Evolutionary conservation across 2,329 filamentous ascomycete genomes (phyloP), one percentile per base, ranked within the genome.

Genomic region (Anisogramma anomala): DNA sequence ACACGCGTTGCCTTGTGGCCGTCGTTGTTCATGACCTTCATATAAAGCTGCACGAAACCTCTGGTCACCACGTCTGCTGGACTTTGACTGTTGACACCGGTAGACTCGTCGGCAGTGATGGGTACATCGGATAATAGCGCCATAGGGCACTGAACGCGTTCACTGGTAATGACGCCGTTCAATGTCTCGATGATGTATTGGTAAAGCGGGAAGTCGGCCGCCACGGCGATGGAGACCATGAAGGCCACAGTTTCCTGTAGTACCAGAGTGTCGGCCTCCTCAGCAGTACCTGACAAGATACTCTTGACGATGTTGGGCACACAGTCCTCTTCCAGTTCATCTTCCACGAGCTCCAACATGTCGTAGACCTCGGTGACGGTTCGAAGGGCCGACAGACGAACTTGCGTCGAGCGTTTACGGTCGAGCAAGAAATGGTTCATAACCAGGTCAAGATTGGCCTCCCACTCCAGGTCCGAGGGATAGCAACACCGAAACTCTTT

Each of bases 21-120:
- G 40, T 83, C 77, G 22, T 63, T 65, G 49, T 79, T 78, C 63
- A 93, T 75, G 10, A 77, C 76, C 38, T 77, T 72, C 49, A 88
- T 73, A 57, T 94, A 94, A 38, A 93, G 78, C 47, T 73, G 75
- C 31, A 86, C 77, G 43, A 85, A 77, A 2, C 80, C 82, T 42
- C 71, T 74, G 0, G 79, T 72, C 33, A 84, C 79, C 31, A 88
- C 75, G 49, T 86, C 84, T 3, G 78, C 77, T 1, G 74, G 70
- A 18, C 78, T 81, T 50, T 71, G 63, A 34, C 50, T 53, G n/a
- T 43, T 43, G 26, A 47, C 44, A 11, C 50, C 45, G n/a, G 49
- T 52, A 4, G 47, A 51, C 7, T 59, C 56, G 6, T 58, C 55
- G 0, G 50, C 11, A 3, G 54, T 30, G 42, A 57, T 33, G 48